Base-by-base conservation (phyloP, 768 basidiomycete species). In the Lactarius deliciosus region DNA sequence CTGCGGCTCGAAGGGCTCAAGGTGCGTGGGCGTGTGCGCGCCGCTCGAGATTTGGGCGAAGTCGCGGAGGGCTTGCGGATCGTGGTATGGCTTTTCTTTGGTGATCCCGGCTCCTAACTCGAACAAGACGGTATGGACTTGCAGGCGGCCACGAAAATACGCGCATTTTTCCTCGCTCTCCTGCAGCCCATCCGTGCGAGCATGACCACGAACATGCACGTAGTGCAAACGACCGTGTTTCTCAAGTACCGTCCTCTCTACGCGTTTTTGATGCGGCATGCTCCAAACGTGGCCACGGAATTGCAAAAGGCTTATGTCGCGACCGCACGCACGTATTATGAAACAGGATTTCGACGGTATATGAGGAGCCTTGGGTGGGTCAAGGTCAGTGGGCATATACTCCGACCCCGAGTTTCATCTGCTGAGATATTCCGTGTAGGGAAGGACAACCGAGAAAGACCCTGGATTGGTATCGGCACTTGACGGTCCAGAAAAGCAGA, bases 341-440 rank as follows among this genome's bases (percentile, higher is more conserved):
- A 99, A 78, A 98, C 97, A 25, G 93, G 90, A 0, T 96, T 98
- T 75, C 81, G 97, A 68, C 80, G 97, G 53, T 99, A 98, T 75
- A 83, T 88, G 28, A 82, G 97, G 55, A 90, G 88, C 73, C 79
- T 99, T 57, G 85, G 87, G 41, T 86, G 82, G 77, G 82, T 98
- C 60, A 92, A 90, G 82, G 91, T 91, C 54, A 58, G 78, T 53
- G 20, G 30, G 47, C 32, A 54, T n/a, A 18, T 32, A 32, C 62
- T 2, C 53, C 25, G 6, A 25, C 5, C 5, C 7, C 36, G 36
- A 28, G 57, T 47, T 22, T 40, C 40, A 20, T 54, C 32, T 20
- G 18, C 20, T 43, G 28, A 65, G 36, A 40, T 60, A 63, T 43
- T 34, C 22, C 43, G 47, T 30, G 60, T 65, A 95, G 93, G 77